A percentile compares a stretch with the other conserved stretches of the same genome.
phyloP scores from a whole-genome alignment of 148 eudicot genomes.

The Silene uniflora region DNA sequence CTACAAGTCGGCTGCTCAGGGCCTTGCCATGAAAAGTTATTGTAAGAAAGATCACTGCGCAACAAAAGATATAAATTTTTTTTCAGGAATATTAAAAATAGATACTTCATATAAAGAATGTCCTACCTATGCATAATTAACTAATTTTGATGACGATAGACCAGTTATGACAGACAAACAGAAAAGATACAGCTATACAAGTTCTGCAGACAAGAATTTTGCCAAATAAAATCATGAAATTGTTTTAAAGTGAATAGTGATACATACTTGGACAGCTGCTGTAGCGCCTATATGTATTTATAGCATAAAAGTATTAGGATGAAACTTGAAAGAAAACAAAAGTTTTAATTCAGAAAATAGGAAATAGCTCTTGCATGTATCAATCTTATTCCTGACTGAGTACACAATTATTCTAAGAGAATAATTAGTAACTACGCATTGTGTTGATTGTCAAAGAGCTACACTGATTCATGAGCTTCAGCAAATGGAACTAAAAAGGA shows the following conservation, averaged over 20 bases:
- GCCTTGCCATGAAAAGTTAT: slow-evolving; percentile 64
- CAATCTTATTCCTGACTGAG: neutral
- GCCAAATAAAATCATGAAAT: neutral
- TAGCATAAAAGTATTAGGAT: neutral
- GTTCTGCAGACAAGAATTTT: neutral
- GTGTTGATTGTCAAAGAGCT: neutral
- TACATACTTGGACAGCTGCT: neutral
- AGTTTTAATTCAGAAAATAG: neutral
- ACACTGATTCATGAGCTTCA: neutral
- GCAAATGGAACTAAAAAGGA: neutral
- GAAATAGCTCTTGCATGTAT: too few relatives aligned
- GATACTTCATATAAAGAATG: neutral
- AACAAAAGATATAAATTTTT: slow-evolving; percentile 8
- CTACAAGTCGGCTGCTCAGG: slow-evolving; percentile 53
- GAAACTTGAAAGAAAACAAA: neutral
- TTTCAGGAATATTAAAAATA: neutral
- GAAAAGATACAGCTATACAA: neutral
- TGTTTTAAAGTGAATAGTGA: neutral
- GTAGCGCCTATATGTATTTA: neutral
- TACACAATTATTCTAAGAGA: neutral
- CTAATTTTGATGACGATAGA: neutral
- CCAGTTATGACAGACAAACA: neutral
- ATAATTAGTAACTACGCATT: neutral
- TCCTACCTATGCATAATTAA: neutral
- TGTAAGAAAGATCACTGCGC: slow-evolving; percentile 77